A percentile compares a stretch with the other conserved stretches of the same genome.
These are phyloP conservation scores for Bolboschoenus planiculmis DNA, from an alignment of 176 grass and related monocot species.

Conservation along the genomic window DNA sequence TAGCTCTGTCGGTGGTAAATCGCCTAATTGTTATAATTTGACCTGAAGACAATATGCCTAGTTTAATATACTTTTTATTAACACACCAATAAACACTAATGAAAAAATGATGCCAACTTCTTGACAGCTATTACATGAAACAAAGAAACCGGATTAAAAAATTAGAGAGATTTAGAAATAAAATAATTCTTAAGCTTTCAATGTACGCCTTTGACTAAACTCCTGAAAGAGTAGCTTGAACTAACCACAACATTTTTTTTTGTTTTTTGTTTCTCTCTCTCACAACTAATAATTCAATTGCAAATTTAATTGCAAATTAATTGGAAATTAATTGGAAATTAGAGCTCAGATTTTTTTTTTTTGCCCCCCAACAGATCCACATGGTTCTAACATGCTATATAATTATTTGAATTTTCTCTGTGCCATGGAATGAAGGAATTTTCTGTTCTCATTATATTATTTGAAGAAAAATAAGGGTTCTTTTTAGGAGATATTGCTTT, in stretches of 20 bases:
- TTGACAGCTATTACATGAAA: conserved; percentile 16
- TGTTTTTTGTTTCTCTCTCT: too few relatives aligned
- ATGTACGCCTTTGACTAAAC: conserved; percentile 11
- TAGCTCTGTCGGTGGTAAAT: conserved; percentile 20
- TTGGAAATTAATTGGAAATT: conserved; percentile 27
- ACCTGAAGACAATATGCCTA: neutral
- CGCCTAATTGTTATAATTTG: conserved; percentile 9
- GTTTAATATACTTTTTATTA: conserved; percentile 7
- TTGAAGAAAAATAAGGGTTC: too few relatives aligned
- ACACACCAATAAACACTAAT: neutral
- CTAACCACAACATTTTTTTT: neutral
- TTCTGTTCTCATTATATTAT: neutral
- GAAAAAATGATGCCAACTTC: conserved; percentile 25
- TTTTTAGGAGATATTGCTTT: neutral
- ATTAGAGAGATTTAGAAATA: neutral
- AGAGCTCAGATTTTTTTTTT: conserved; percentile 11
- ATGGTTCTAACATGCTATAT: neutral
- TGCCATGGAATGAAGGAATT: neutral
- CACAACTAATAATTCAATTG: neutral
- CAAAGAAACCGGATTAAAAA: neutral
- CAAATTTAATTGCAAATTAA: too few relatives aligned
- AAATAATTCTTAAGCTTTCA: neutral
- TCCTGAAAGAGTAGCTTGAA: conserved; percentile 11
- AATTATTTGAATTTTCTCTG: neutral
- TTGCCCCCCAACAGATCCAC: conserved; percentile 8